A percentile compares a stretch with the other conserved stretches of the same genome.
Conservation (phyloP, 495 filamentous ascomycete genomes). For the Bacidia rubella region DNA sequence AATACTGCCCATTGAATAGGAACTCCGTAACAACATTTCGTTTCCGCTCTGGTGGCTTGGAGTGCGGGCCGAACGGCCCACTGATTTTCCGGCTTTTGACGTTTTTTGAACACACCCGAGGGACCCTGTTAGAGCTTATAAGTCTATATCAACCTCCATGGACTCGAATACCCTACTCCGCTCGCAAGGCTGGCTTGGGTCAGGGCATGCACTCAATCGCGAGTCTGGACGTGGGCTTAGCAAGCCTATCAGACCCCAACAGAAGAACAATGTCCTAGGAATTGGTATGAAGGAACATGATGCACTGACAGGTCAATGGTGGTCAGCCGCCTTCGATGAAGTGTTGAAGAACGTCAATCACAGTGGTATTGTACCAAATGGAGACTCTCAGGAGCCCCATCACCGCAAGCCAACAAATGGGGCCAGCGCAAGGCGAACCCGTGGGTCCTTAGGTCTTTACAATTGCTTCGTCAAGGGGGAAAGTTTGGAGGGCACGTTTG, state of each 20-base stretch:
- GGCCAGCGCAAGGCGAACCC: slow-evolving; percentile 26
- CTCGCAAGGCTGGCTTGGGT: slow-evolving; percentile 66
- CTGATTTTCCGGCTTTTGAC: no score
- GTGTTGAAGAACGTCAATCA: slow-evolving; percentile 56
- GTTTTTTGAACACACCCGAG: no score
- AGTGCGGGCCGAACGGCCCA: no score
- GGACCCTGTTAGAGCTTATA: no score
- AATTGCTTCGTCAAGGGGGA: slow-evolving; percentile 69
- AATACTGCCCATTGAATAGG: no score
- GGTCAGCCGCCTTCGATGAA: slow-evolving; percentile 68
- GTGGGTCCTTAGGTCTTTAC: slow-evolving; percentile 42
- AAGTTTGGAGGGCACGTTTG: slow-evolving; percentile 48
- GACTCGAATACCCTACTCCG: slow-evolving; percentile 57
- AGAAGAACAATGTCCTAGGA: slow-evolving; percentile 55
- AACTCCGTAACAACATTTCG: no score
- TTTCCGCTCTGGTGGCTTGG: no score
- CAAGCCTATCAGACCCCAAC: slow-evolving; percentile 52
- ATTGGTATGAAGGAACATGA: slow-evolving; percentile 47
- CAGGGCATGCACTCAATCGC: slow-evolving; percentile 49
- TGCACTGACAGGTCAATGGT: slow-evolving; percentile 60
- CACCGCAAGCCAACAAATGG: slow-evolving; percentile 24
- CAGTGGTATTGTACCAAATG: no score
- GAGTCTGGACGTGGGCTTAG: slow-evolving; percentile 40
- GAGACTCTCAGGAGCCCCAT: no score
- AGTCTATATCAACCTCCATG: slow-evolving; percentile 38